Conservation (phyloP, 495 filamentous ascomycete genomes). For the Penicillium ucsense region DNA sequence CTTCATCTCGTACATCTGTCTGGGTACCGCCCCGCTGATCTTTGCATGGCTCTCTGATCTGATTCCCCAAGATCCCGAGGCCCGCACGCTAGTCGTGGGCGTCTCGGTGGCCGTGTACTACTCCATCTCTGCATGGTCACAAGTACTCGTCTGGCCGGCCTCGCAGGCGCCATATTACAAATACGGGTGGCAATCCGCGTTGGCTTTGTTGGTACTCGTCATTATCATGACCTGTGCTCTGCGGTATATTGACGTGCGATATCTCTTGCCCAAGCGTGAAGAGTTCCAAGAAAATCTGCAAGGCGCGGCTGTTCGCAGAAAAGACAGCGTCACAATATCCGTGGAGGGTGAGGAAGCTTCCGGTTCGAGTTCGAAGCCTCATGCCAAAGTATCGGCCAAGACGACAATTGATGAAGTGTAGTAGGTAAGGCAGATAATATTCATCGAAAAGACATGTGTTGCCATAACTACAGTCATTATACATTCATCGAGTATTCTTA, state of each 20-base stretch:
- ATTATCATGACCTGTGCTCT: slow-evolving; percentile 21
- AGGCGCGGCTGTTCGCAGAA: slow-evolving; percentile 6
- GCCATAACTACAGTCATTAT: too few relatives aligned
- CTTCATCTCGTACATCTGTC: slow-evolving; percentile 18
- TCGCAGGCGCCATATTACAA: slow-evolving; percentile 21
- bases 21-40: slow-evolving; percentile 25
- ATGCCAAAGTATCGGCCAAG: not conserved
- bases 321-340: slow-evolving; percentile 2
- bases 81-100: slow-evolving; percentile 18
- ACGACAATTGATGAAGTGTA: not conserved
- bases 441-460: not conserved
- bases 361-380: not conserved
- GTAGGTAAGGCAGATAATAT: too few relatives aligned
- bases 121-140: slow-evolving; percentile 24
- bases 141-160: slow-evolving; percentile 24
- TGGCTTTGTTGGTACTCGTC: slow-evolving; percentile 19
- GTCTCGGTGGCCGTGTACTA: slow-evolving; percentile 24
- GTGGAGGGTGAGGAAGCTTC: not conserved
- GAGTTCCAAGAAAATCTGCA: slow-evolving; percentile 14
- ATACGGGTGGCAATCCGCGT: slow-evolving; percentile 22
- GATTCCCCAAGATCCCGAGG: slow-evolving; percentile 24
- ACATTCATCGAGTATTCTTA: too few relatives aligned
- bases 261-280: slow-evolving; percentile 17
- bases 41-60: slow-evolving; percentile 24
- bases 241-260: slow-evolving; percentile 19